Base-by-base conservation (phyloP, 1,284 basidiomycete genomes). In the Tilletia setariae region DNA sequence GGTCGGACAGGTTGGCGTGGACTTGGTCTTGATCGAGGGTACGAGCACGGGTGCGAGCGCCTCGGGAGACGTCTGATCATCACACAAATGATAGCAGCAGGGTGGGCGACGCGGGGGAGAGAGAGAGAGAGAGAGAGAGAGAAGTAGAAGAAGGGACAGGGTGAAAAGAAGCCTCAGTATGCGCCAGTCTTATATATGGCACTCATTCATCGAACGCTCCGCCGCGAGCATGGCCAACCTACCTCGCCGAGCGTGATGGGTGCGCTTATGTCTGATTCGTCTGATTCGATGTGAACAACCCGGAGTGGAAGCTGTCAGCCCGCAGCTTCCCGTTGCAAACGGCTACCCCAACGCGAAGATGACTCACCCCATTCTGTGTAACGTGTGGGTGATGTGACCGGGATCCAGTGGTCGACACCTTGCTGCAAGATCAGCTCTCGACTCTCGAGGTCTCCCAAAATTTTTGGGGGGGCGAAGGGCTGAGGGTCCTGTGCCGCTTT, bases 11-110 rank as follows among this genome's bases (percentile, higher is more conserved):
- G 65, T 77, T 81, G 42, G 70, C 73, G 63, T 80, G 76, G 49
- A 81, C 75, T 67, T 82, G 81, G 63, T 82, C 81, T 6, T 73
- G 69, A 44, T 82, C 80, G 8, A 82, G 76, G 64, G 75, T 79
- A 23, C 79, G 73, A n/a, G 80, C 80, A 42, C 81, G 74, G 28
- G 81, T 81, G 30, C 81, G 72, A 65, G 79, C 76, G 46, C 72
- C 78, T 23, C 80, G 74, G 51, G 78, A 79, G 53, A 82, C 73
- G 69, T 81, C 80, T 76, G 8, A 23, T 19, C 21, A 4, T 6
- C 46, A 19, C 19, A 7, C 46, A 11, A 40, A 40, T 53, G n/a
- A 23, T 16, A 44, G 40, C 8, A 42, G 16, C 35, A 42, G 30
- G 11, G 40, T 11, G n/a, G 63, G 16, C 19, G 15, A 64, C 16